Conservation (phyloP, 805 yeast species). For the Sugiyamaella chiloensis region DNA sequence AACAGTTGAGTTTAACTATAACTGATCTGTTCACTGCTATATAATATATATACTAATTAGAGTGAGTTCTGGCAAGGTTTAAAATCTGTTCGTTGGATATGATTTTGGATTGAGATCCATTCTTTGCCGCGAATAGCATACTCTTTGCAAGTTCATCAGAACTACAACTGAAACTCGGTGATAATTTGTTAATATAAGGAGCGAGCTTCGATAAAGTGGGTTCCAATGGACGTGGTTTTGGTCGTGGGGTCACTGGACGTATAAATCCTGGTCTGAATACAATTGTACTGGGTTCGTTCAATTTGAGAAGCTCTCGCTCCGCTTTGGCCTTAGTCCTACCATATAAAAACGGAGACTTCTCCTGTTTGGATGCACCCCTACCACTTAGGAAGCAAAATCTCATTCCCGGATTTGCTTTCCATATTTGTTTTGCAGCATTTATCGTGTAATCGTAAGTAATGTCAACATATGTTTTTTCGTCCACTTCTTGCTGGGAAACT, state of each 20-base stretch:
- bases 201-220: background rate
- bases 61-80: no score
- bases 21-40: no score
- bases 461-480: background rate
- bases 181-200: background rate
- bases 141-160: background rate
- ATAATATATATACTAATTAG: no score
- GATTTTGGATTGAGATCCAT: no score
- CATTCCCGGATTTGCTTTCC: constrained; percentile 9
- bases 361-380: constrained; percentile 6
- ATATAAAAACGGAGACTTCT: constrained; percentile 3
- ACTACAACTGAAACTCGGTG: background rate
- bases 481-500: constrained; percentile 8
- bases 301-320: constrained; percentile 2
- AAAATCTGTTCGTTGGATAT: no score
- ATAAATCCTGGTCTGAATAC: background rate
- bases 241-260: background rate
- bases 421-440: constrained; percentile 3
- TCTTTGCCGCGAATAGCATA: background rate
- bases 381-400: constrained; percentile 12
- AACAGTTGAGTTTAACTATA: no score
- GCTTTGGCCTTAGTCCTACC: constrained; percentile 6
- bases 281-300: background rate
- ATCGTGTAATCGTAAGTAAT: constrained; percentile 12
- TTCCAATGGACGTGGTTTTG: background rate